A percentile compares a stretch with the other conserved stretches of the same genome.
Conservation (phyloP, 331 rosid genomes). For the Malus hybrid region DNA sequence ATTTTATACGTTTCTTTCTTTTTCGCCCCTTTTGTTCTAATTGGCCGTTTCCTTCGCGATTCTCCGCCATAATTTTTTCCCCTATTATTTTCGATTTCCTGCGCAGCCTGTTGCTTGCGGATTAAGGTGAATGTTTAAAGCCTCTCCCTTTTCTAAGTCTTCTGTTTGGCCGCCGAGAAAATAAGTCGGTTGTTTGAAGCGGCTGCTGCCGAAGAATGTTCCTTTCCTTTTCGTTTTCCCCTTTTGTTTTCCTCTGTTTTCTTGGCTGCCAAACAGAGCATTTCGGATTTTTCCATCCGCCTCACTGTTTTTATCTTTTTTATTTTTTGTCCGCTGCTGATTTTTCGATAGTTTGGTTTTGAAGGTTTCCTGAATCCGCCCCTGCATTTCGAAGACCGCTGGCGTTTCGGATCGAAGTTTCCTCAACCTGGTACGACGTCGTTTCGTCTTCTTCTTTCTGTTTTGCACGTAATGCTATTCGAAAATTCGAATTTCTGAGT, state of each 20-base stretch:
- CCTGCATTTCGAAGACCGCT: constrained; percentile 34
- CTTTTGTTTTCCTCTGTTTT: constrained; percentile 7
- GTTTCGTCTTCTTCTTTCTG: neutral
- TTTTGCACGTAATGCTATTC: constrained; percentile 9
- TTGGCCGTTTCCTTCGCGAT: constrained; percentile 7
- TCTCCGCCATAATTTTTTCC: constrained; percentile 6
- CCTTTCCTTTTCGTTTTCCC: neutral
- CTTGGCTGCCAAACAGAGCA: constrained; percentile 30
- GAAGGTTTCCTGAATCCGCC: constrained; percentile 12
- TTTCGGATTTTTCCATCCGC: constrained; percentile 5
- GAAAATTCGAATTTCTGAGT: neutral
- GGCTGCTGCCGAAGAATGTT: neutral
- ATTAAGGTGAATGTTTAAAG: neutral
- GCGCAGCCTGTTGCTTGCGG: constrained; percentile 1
- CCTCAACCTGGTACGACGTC: constrained; percentile 26
- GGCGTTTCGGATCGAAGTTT: constrained; percentile 28
- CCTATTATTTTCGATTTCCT: neutral
- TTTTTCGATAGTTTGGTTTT: neutral
- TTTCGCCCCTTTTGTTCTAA: neutral
- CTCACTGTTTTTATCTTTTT: neutral
- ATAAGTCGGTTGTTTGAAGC: neutral
- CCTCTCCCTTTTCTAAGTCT: neutral
- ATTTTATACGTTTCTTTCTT: neutral
- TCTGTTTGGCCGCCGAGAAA: constrained; percentile 23
- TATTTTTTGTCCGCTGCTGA: neutral